Base-by-base conservation (phyloP, 2,329 filamentous ascomycete species). In the Leptographium procerum region DNA sequence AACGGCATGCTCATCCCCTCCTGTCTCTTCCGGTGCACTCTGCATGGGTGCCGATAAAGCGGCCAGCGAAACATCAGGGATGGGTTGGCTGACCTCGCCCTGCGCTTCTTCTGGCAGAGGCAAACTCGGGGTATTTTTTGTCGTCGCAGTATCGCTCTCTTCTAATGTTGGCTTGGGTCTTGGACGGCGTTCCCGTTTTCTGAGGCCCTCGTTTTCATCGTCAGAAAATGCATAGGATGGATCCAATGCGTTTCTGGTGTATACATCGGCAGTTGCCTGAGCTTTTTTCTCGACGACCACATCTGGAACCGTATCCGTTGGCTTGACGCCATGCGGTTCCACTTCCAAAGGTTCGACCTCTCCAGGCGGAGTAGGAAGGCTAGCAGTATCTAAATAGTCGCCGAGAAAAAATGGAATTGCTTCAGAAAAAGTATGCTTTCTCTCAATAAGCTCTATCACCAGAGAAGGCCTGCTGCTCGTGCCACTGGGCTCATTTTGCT, bases 161-260 rank as follows among this genome's bases (percentile, higher is more conserved):
- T 52, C n/a, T 34, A n/a, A 22, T 1, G 22, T 19, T 31, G 11
- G 22, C n/a, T 52, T 45, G 1, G 16, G 19, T 34, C 14, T 22
- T 16, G 19, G 8, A 1, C 11, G 51, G 3, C 6, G 22, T 13
- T 29, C 13, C 28, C 51, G 45, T 34, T 34, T 48, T 24, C n/a
- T 63, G 28, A 67, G 36, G 4, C 62, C 54, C 2, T 64, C 61
- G 31, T 67, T 64, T 19, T 73, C 71, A 10, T 73, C 71, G 57
- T 74, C 71, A 0, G 71, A 73, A 58, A 73, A 73, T 14, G 60
- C 64, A 55, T 66, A 68, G 24, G 61, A 58, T 4, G 65, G 60
- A 43, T 69, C 66, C 5, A 67, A 14, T 8, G 55, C 14, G 43
- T 69, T 68, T 29, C 64, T 61, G 4, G 52, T 22, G 24, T 57